Evolutionary conservation across 2,329 filamentous ascomycete genomes (phyloP).

Genomic region (Zasmidium angulare): DNA sequence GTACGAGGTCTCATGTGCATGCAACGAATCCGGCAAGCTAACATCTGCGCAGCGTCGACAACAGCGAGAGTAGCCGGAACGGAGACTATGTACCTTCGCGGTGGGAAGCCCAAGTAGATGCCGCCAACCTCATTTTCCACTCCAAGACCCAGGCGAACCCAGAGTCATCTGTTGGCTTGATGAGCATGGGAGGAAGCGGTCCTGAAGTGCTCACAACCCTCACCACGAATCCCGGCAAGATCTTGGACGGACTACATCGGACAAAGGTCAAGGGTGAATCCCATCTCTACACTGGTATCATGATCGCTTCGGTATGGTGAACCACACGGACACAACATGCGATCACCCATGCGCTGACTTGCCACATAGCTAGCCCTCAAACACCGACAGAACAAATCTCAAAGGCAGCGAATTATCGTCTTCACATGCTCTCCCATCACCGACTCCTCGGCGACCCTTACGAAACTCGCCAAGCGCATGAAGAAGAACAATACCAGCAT

Average conservation of each 20-base stretch:
- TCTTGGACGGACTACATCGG: conserved; percentile 85
- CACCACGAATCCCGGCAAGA: conserved; percentile 93
- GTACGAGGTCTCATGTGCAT: conserved; percentile 35
- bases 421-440: conserved; percentile 92
- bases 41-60: conserved; percentile 69
- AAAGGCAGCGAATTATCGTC: conserved; percentile 93
- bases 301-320: conserved; percentile 80
- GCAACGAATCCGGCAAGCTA: conserved; percentile 20
- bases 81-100: conserved; percentile 88
- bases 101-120: conserved; percentile 95
- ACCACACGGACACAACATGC: not conserved
- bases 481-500: conserved; percentile 96
- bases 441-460: conserved; percentile 84
- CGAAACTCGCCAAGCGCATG: conserved; percentile 94
- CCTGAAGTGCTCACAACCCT: conserved; percentile 95
- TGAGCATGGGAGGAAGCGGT: conserved; percentile 95
- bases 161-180: conserved; percentile 93
- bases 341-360: conserved; percentile 14
- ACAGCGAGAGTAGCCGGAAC: conserved; percentile 97
- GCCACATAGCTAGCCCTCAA: conserved; percentile 79
- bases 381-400: conserved; percentile 96
- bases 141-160: conserved; percentile 93
- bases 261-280: conserved; percentile 90
- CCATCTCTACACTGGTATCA: conserved; percentile 89
- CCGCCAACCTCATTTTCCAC: conserved; percentile 91